Base-by-base conservation (phyloP, 352 stramenopile genomes). In the Pythium dissotocum region DNA sequence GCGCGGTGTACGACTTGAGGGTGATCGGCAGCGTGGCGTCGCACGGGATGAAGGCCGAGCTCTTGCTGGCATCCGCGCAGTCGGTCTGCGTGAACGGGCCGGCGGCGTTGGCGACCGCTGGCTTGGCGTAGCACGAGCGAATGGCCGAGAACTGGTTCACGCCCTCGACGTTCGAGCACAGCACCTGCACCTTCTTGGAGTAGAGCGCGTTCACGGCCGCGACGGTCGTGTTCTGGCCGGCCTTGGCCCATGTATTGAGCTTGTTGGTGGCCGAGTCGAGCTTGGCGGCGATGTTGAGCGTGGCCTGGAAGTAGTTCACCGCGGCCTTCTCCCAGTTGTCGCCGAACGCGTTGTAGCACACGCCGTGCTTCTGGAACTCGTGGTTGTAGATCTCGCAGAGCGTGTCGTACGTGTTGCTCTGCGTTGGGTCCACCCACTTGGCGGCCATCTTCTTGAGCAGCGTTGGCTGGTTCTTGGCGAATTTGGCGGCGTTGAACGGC, bases 331-430 rank as follows among this genome's bases (percentile, higher is more conserved):
- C 77, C 24, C 77, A 80, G 69, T 93, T 73, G 18, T 72, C 73
- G 6, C 70, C 83, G 18, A 77, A 74, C 0, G 85, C 83, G 33
- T 78, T 80, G 65, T 86, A 93, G 75, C 85, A 93, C 26, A 91
- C 62, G 14, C 85, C 85, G 72, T 93, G 85, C 75, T 93, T 93
- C 74, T 93, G 85, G 77, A 87, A 90, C 70, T 91, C 83, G 75
- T 93, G 85, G 73, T 90, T 79, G 75, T 91, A 93, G 67, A 90
- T 86, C 73, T 93, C 81, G 60, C 85, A 93, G 10, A 93, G 75
- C 61, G 76, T 73, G 66, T 89, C 77, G 70, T 86, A 81, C 13
- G 77, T 75, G 36, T 73, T 82, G n/a, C 67, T 26, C 44, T 85
- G 70, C 14, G 85, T 85, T 35, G 85, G 73, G 54, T 94, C 85